Conservation (phyloP, 2,329 filamentous ascomycete species). For the Fusarium odoratissimum region DNA sequence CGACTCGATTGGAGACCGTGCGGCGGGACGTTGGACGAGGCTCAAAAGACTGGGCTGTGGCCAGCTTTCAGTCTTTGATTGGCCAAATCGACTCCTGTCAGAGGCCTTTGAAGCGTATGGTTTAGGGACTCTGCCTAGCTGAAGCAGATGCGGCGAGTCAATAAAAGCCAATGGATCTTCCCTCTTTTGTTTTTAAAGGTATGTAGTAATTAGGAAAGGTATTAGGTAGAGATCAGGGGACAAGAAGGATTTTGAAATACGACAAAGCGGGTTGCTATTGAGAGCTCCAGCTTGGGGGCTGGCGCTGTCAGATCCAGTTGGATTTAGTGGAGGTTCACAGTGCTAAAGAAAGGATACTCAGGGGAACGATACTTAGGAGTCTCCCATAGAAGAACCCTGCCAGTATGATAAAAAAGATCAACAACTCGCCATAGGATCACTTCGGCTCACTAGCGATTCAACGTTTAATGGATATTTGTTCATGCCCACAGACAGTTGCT, state of each 20-base stretch:
- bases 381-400: conserved; percentile 12
- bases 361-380: conserved; percentile 5
- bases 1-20: conserved; percentile 34
- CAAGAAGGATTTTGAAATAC: conserved; percentile 9
- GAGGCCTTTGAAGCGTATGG: conserved; percentile 13
- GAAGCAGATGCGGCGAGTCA: neutral
- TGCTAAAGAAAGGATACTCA: conserved; percentile 17
- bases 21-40: conserved; percentile 42
- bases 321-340: conserved; percentile 27
- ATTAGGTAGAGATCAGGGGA: neutral
- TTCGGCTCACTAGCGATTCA: neutral
- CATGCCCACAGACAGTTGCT: neutral
- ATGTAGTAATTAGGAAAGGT: neutral
- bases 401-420: conserved; percentile 26
- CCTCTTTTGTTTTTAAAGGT: neutral
- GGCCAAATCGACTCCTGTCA: conserved; percentile 11
- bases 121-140: conserved; percentile 8
- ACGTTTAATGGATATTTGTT: neutral
- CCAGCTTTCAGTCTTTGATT: conserved; percentile 45
- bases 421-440: conserved; percentile 10
- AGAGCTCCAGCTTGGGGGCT: conserved; percentile 19
- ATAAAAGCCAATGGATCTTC: neutral
- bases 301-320: conserved; percentile 27
- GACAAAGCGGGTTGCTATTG: conserved; percentile 5
- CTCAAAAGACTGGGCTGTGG: conserved; percentile 41